Evolutionary conservation across 768 basidiomycete genomes (phyloP).

Genomic region (Russula sp.): DNA sequence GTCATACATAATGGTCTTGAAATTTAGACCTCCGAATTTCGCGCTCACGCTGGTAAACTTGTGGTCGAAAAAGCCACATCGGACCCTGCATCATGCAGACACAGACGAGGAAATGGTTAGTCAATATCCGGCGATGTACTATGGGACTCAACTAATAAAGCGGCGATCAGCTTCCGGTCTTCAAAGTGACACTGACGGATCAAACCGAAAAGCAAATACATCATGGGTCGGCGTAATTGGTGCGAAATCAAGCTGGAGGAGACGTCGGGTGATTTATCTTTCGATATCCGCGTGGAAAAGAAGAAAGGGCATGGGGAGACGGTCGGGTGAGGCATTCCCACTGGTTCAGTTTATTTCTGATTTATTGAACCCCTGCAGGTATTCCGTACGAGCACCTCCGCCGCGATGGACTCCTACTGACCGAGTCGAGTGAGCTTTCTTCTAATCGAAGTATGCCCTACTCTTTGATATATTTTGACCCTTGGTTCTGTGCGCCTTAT

Average conservation of each 20-base stretch:
- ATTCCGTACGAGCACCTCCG: conserved; percentile 34
- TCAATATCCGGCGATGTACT: not conserved
- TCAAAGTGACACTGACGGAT: conserved; percentile 74
- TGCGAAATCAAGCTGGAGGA: conserved; percentile 63
- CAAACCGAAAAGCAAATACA: conserved; percentile 68
- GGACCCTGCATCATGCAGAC: conserved; percentile 66
- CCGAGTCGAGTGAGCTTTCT: conserved; percentile 3
- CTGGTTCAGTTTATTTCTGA: not conserved
- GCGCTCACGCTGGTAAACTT: conserved; percentile 80
- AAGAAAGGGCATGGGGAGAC: conserved; percentile 81
- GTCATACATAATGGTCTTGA: not conserved
- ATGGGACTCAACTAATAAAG: not conserved
- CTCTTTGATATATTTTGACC: not conserved
- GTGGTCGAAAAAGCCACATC: conserved; percentile 77
- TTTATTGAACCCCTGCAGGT: conserved; percentile 25
- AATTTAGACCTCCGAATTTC: conserved; percentile 53
- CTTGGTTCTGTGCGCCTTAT: not conserved
- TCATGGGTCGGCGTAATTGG: conserved; percentile 91
- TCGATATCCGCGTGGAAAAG: conserved; percentile 84
- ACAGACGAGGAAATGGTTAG: conserved; percentile 88
- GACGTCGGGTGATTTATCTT: conserved; percentile 61
- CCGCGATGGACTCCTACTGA: conserved; percentile 33
- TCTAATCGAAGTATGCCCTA: not conserved
- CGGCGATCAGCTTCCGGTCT: conserved; percentile 64
- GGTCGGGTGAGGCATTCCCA: conserved; percentile 53